Conservation (phyloP, 2,329 filamentous ascomycete genomes). For the Aspergillus alliaceus region DNA sequence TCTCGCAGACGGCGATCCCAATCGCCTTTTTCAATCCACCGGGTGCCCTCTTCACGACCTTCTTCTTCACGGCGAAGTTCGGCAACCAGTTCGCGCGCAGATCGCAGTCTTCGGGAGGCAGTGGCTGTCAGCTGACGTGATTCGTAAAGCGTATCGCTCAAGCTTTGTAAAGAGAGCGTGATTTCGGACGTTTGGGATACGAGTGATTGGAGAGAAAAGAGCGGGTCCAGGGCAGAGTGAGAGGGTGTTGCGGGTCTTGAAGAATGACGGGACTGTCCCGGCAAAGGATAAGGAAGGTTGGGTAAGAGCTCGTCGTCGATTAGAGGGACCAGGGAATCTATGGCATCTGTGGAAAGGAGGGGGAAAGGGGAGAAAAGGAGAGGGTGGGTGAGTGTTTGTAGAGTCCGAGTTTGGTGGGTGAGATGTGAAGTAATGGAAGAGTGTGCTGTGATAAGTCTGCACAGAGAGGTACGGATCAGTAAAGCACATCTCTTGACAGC, state of each 20-base stretch:
- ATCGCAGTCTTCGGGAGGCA: conserved; percentile 75
- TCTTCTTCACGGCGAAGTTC: conserved; percentile 85
- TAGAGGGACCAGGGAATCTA: conserved; percentile 59
- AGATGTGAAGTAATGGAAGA: conserved; percentile 60
- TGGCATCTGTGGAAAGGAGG: conserved; percentile 52
- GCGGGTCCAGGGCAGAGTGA: conserved; percentile 43
- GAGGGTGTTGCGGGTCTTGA: conserved; percentile 33
- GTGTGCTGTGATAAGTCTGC: conserved; percentile 58
- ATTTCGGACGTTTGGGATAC: conserved; percentile 71
- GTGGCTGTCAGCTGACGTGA: conserved; percentile 82
- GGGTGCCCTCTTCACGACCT: conserved; percentile 74
- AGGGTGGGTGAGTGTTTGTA: conserved; percentile 59
- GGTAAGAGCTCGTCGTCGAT: conserved; percentile 54
- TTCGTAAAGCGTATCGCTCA: conserved; percentile 93
- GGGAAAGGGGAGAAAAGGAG: conserved; percentile 59
- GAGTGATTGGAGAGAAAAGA: conserved; percentile 66
- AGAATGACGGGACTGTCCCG: conserved; percentile 26
- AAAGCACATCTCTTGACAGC: background rate
- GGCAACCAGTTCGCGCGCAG: conserved; percentile 78
- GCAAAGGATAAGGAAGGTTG: conserved; percentile 51
- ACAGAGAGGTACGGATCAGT: conserved; percentile 4
- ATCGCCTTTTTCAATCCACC: conserved; percentile 77
- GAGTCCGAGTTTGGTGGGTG: conserved; percentile 59
- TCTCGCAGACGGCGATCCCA: conserved; percentile 76
- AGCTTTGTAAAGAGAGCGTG: conserved; percentile 76